phyloP scores from a whole-genome alignment of 179 eudicot genomes.

The Beta macrorhiza region DNA sequence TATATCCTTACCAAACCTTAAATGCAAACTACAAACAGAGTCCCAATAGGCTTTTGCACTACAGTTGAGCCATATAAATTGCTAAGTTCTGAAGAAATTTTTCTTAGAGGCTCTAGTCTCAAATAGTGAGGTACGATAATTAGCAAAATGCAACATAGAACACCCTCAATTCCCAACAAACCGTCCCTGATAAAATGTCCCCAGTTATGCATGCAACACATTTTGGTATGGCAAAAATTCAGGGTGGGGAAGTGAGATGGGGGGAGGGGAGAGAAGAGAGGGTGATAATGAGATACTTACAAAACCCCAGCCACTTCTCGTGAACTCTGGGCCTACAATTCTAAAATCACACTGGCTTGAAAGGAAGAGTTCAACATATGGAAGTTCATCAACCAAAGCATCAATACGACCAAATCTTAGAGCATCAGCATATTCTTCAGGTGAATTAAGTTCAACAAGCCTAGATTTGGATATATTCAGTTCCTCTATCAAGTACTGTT shows the following conservation, averaged over 20 bases:
- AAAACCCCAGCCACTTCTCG: conserved; percentile 61
- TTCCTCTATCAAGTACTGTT: conserved; percentile 37
- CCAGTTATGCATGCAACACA: not conserved
- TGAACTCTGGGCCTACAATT: conserved; percentile 47
- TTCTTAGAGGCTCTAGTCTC: no score
- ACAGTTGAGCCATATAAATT: not conserved
- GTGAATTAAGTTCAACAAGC: conserved; percentile 44
- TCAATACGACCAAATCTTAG: conserved; percentile 39
- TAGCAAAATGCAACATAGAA: not conserved
- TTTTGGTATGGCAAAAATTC: not conserved
- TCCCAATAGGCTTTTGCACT: not conserved
- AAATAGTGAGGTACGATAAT: not conserved
- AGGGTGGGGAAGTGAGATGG: not conserved
- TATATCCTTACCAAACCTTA: not conserved
- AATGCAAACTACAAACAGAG: not conserved
- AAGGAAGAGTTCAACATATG: conserved; percentile 48
- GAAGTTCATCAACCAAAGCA: conserved; percentile 50
- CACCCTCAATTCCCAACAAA: not conserved
- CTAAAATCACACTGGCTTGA: conserved; percentile 44
- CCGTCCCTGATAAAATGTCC: no score
- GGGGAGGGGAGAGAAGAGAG: not conserved
- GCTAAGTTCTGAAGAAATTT: no score
- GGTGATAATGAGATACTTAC: conserved; percentile 31
- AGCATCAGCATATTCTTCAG: conserved; percentile 45
- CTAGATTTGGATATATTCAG: conserved; percentile 45